Evolutionary conservation across 371 early-diverging fungal genomes (phyloP), one percentile per base, ranked within the genome.

Genomic region (Mucor mucedo): DNA sequence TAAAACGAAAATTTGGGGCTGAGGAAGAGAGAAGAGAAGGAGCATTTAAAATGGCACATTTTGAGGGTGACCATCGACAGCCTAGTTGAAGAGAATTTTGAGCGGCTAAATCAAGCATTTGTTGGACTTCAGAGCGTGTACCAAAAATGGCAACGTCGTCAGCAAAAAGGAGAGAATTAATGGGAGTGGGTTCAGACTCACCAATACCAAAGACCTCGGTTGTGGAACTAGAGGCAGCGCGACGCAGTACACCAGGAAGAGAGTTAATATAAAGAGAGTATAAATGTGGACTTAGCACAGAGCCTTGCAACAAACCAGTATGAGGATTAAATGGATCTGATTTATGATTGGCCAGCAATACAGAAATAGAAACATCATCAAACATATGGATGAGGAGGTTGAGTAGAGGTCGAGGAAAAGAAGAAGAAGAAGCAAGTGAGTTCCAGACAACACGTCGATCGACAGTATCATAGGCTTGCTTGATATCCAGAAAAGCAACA

Each of bases 381-480:
- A 49, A 49, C 30, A 49, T 5, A 9, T 49, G 5, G 11, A 6
- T 28, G 10, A 49, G 30, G 2, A 49, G 13, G 6, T 3, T 10
- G 30, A 49, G 30, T 9, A 49, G 13, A 10, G 30, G 30, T 3
- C 10, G 30, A 5, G 13, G 52, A 27, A 8, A 0, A 7, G 14
- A 16, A 6, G 47, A 21, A 0, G 47, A n/a, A 21, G 14, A n/a
- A 29, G 16, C 13, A 1, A 69, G 44, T 0, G 50, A 3, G 0
- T 11, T 0, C 64, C 60, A 69, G 0, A 69, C 60, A 8, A 50
- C 9, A 2, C 44, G 28, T 5, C 60, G 58, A 50, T 69, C 69
- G 2, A 69, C 56, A 0, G 69, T 69, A 30, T 69, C 70, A 32
- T 69, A 69, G 0, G 65, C 70, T 32, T 61, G 39, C 38, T 69